These are phyloP conservation scores for Phytophthora brassicae DNA, from an alignment of 352 stramenopile genomes.

Conservation along the genomic window DNA sequence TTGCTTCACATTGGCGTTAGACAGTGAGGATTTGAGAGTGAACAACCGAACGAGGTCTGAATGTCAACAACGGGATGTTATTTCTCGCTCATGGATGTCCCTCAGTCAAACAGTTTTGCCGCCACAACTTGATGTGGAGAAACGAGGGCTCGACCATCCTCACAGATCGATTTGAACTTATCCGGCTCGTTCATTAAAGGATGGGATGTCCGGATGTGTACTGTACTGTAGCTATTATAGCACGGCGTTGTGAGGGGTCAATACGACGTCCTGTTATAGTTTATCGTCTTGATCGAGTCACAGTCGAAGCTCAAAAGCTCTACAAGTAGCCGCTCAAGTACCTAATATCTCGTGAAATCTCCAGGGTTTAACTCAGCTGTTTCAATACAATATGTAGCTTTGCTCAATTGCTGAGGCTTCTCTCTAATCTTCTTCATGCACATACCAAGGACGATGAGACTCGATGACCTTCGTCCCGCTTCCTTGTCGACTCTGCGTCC, in stretches of 20 bases:
- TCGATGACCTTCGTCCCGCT: slow-evolving; percentile 7
- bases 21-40: too few relatives aligned
- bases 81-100: slow-evolving; percentile 18
- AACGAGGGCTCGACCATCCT: slow-evolving; percentile 26
- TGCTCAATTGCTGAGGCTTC: too few relatives aligned
- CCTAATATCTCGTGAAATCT: slow-evolving; percentile 15
- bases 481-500: too few relatives aligned
- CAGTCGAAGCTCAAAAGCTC: neutral
- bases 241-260: slow-evolving; percentile 13
- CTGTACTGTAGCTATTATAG: too few relatives aligned
- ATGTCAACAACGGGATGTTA: slow-evolving; percentile 20
- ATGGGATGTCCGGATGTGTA: slow-evolving; percentile 33
- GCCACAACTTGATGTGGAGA: slow-evolving; percentile 31
- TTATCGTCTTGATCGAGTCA: neutral
- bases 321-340: slow-evolving; percentile 11
- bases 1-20: too few relatives aligned
- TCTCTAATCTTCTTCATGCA: slow-evolving; percentile 13
- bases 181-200: slow-evolving; percentile 5
- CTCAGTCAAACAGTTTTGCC: slow-evolving; percentile 19
- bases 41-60: slow-evolving; percentile 13
- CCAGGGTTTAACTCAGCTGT: slow-evolving; percentile 17
- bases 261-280: slow-evolving; percentile 26
- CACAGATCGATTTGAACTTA: slow-evolving; percentile 9
- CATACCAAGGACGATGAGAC: too few relatives aligned
- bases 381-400: too few relatives aligned